Evolutionary conservation across 495 filamentous ascomycete genomes (phyloP).

Genomic region (Acidiella bohemica): DNA sequence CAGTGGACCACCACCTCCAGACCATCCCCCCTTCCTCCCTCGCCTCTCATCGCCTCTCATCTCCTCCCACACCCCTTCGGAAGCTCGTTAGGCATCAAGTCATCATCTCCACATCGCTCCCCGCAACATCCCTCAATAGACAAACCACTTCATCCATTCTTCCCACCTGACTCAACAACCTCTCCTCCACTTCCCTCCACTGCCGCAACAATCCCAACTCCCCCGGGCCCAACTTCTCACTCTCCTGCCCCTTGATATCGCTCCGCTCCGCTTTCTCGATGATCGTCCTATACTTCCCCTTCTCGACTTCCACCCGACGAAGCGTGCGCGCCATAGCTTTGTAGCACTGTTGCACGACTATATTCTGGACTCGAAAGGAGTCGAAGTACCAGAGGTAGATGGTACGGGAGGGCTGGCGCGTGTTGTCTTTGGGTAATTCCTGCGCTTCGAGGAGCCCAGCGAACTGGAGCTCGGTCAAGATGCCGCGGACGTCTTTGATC

Average conservation of each 20-base stretch:
- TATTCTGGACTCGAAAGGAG: slow-evolving; percentile 46
- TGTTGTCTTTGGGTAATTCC: slow-evolving; percentile 76
- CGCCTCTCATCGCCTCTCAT: too few relatives aligned
- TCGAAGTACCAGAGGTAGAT: slow-evolving; percentile 90
- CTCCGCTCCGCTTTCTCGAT: slow-evolving; percentile 64
- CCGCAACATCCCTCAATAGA: slow-evolving; percentile 59
- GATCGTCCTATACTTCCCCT: slow-evolving; percentile 48
- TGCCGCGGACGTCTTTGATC: slow-evolving; percentile 65
- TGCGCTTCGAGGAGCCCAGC: slow-evolving; percentile 76
- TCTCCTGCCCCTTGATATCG: slow-evolving; percentile 70
- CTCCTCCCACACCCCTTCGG: too few relatives aligned
- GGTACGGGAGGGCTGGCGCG: slow-evolving; percentile 60
- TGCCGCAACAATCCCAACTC: slow-evolving; percentile 52
- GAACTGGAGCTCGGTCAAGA: slow-evolving; percentile 67
- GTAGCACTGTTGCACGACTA: slow-evolving; percentile 63
- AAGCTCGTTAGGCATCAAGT: too few relatives aligned
- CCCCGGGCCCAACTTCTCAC: slow-evolving; percentile 53
- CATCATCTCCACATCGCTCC: too few relatives aligned
- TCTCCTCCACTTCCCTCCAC: slow-evolving; percentile 60
- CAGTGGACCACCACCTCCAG: too few relatives aligned
- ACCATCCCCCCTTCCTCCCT: too few relatives aligned
- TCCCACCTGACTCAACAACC: slow-evolving; percentile 59
- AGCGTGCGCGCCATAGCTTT: slow-evolving; percentile 78
- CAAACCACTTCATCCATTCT: slow-evolving; percentile 75
- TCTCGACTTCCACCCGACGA: slow-evolving; percentile 61